Evolutionary conservation across 306 rosid genomes (phyloP), one percentile per base, ranked within the genome.

Genomic region (Dryas drummondii): DNA sequence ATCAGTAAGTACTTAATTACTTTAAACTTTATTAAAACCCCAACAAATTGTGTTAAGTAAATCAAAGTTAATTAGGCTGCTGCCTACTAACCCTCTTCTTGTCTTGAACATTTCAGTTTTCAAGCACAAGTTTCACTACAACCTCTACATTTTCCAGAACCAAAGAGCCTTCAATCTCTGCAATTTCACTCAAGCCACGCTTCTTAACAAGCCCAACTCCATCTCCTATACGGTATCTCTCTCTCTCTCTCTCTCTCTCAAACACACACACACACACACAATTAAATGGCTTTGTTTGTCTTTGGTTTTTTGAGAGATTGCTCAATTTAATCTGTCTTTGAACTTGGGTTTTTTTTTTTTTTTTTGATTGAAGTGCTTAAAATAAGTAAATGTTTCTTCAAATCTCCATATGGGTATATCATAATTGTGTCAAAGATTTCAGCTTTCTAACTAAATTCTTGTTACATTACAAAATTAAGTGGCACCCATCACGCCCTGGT

Each of bases 401-500:
- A 32, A 1, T 45, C 17, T 10, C 45, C 57, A 46, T 72, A 16
- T 58, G 68, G 46, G 57, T 46, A 0, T 46, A 9, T 37, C 48
- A 27, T 26, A 49, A 72, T 51, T 58, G 40, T 47, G n/a, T 15
- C n/a, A 45, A 72, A 59, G 66, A 46, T 58, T 14, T 58, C 7
- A 26, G 68, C 41, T 72, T 55, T 44, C 72, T 45, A 16, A 66
- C 64, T 10, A 44, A 74, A 41, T 14, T 26, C 6, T 57, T 55
- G 32, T 56, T 41, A 3, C 46, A 54, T 60, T 69, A 2, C 46
- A 69, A 52, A 52, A 58, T 22, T 46, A 82, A 93, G 98, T 94
- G 98, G 98, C 89, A 91, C 81, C 98, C 98, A 79, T 94, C 97
- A 48, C 88, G 98, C 15, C 80, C 77, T 56, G 98, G 98, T 12